Evolutionary conservation across 306 rosid genomes (phyloP).

Genomic region (Sindora glabra): DNA sequence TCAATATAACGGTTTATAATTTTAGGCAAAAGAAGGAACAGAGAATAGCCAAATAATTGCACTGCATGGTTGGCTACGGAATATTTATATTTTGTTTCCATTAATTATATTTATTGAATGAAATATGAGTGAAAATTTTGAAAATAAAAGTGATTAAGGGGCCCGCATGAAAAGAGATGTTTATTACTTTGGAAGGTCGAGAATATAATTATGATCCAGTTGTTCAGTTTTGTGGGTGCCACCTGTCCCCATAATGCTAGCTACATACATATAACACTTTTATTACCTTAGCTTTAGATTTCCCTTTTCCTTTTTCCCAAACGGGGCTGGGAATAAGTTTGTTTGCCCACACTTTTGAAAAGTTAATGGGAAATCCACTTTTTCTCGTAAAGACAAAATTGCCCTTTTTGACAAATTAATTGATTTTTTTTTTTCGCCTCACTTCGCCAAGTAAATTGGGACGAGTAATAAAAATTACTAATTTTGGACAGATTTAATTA

Average conservation of each 20-base stretch:
- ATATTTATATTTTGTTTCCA: conserved; percentile 13
- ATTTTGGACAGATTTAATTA: too few relatives aligned
- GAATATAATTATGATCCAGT: conserved; percentile 32
- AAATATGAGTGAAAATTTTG: not conserved
- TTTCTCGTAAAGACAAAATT: not conserved
- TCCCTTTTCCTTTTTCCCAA: not conserved
- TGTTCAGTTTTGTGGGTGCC: conserved; percentile 25
- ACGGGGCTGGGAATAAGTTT: too few relatives aligned
- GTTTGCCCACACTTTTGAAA: not conserved
- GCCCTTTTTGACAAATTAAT: not conserved
- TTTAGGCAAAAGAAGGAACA: not conserved
- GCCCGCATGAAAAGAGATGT: conserved; percentile 13
- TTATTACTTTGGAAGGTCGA: conserved; percentile 29
- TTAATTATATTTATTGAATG: conserved; percentile 12
- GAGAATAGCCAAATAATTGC: conserved; percentile 11
- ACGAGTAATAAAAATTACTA: too few relatives aligned
- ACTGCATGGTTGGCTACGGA: conserved; percentile 18
- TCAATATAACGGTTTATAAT: not conserved
- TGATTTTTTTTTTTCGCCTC: too few relatives aligned
- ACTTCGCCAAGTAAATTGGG: too few relatives aligned
- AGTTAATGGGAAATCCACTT: not conserved
- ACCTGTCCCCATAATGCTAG: conserved; percentile 10
- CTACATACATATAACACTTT: conserved; percentile 8
- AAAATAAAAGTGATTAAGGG: conserved; percentile 14
- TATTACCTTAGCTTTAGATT: conserved; percentile 2